Base-by-base conservation (phyloP, 2,329 filamentous ascomycete species). In the Trichoderma semiorbis region DNA sequence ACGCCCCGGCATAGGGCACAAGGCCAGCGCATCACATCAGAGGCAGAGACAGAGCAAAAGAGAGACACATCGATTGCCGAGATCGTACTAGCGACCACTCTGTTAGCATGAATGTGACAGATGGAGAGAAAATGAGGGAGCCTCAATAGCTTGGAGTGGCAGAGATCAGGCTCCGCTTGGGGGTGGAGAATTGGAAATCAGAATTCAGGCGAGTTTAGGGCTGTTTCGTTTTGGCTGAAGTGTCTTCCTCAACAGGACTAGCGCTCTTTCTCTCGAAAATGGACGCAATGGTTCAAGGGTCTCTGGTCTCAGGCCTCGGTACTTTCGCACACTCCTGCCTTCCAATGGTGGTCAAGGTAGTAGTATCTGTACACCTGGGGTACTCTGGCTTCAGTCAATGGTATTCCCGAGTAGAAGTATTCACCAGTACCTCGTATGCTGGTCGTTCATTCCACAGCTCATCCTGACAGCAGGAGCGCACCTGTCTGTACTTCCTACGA, bases 61-160 rank as follows among this genome's bases (percentile, higher is more conserved):
- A 50, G 7, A 61, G 53, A 43, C 32, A 26, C 36, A 43, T 11
- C 66, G 66, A 69, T 69, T 69, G 66, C 66, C 66, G 66, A 69
- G 66, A 69, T 69, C 66, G 66, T 69, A 53, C 66, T 69, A 69
- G 66, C 8, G n/a, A 69, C 21, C 26, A 39, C 26, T 60, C 39
- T 62, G 39, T 21, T 36, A 67, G 64, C 50, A 34, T 26, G 57
- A 62, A 47, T 8, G 65, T 32, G 36, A 28, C 36, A 61, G 39
- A 69, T 61, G 57, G 18, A 53, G 57, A 53, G 28, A 53, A 53
- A 24, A 39, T 32, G 34, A 61, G 39, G 53, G 57, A 69, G 66
- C 34, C 66, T 69, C 57, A 69, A 62, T 69, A 36, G 28, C 26
- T 28, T 53, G 18, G 39, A 69, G 66, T 53, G 66, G 66, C 66